Percentiles rank a stretch among this genome's conserved stretches.
These are phyloP conservation scores for Pseudogymnoascus sp. DNA, from an alignment of 2,329 filamentous ascomycete species.

Conservation along the genomic window DNA sequence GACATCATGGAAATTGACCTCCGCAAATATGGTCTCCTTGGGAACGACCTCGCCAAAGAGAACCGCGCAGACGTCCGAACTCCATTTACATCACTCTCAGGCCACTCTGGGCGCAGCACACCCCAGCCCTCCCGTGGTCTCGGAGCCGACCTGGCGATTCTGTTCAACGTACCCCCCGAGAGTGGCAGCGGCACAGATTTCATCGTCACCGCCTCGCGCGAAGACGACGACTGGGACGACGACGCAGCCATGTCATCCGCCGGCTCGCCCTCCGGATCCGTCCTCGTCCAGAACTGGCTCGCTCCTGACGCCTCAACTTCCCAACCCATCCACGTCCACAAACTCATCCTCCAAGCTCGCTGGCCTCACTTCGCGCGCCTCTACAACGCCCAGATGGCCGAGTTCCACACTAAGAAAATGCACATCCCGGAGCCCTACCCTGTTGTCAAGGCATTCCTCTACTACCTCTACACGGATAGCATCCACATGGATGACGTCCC, in stretches of 20 bases:
- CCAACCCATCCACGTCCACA: slow-evolving; percentile 84
- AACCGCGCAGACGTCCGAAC: slow-evolving; percentile 16
- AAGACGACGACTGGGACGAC: slow-evolving; percentile 59
- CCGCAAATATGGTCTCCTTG: slow-evolving; percentile 80
- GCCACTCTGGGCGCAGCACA: slow-evolving; percentile 16
- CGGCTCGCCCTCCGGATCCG: background rate
- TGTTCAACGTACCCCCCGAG: slow-evolving; percentile 82
- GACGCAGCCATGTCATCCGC: slow-evolving; percentile 45
- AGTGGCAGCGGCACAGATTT: slow-evolving; percentile 84
- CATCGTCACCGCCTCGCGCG: slow-evolving; percentile 76
- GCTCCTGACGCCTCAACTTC: slow-evolving; percentile 58
- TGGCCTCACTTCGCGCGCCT: slow-evolving; percentile 95
- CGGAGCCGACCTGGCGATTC: slow-evolving; percentile 73
- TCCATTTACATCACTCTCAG: slow-evolving; percentile 22
- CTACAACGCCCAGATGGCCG: slow-evolving; percentile 89
- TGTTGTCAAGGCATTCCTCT: slow-evolving; percentile 88
- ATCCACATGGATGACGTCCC: slow-evolving; percentile 55
- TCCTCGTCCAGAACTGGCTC: slow-evolving; percentile 40
- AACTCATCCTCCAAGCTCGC: slow-evolving; percentile 83
- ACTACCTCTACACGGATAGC: slow-evolving; percentile 93
- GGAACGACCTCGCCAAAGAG: slow-evolving; percentile 53
- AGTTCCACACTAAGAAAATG: slow-evolving; percentile 95
- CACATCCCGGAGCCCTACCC: slow-evolving; percentile 95
- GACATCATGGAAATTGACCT: slow-evolving; percentile 93
- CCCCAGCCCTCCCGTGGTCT: slow-evolving; percentile 58